Evolutionary conservation across 1,139 yeast species (phyloP).

Genomic region (Hemisphaericaspora xylanilytica): DNA sequence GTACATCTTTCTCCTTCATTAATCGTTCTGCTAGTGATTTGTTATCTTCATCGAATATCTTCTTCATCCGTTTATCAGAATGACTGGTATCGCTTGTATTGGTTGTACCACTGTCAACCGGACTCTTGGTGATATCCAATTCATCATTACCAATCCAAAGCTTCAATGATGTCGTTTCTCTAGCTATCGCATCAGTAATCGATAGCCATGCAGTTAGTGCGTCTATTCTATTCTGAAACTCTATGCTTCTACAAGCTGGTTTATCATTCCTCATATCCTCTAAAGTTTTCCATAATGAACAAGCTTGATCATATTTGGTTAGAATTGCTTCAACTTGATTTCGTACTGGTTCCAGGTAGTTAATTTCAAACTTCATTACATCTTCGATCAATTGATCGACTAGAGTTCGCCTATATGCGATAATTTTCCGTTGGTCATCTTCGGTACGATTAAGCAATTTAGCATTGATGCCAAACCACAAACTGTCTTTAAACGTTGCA

Average conservation of each 20-base stretch:
- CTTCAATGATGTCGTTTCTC: conserved; percentile 55
- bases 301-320: conserved; percentile 63
- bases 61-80: conserved; percentile 27
- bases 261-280: conserved; percentile 79
- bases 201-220: conserved; percentile 85
- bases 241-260: conserved; percentile 65
- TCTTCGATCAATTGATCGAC: conserved; percentile 77
- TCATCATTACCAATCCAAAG: conserved; percentile 82
- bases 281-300: conserved; percentile 76
- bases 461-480: conserved; percentile 82
- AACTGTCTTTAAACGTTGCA: conserved; percentile 66
- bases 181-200: conserved; percentile 64
- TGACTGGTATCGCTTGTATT: conserved; percentile 22
- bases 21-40: conserved; percentile 80
- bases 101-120: conserved; percentile 22
- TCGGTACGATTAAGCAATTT: conserved; percentile 78
- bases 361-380: conserved; percentile 59
- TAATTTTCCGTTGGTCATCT: conserved; percentile 72
- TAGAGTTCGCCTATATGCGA: conserved; percentile 68
- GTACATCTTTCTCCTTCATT: conserved; percentile 82
- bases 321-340: conserved; percentile 57
- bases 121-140: conserved; percentile 53
- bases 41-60: conserved; percentile 56
- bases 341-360: conserved; percentile 33
- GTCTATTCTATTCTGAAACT: conserved; percentile 64